Conservation (phyloP, 2,329 filamentous ascomycete genomes). For the Fusarium buharicum region DNA sequence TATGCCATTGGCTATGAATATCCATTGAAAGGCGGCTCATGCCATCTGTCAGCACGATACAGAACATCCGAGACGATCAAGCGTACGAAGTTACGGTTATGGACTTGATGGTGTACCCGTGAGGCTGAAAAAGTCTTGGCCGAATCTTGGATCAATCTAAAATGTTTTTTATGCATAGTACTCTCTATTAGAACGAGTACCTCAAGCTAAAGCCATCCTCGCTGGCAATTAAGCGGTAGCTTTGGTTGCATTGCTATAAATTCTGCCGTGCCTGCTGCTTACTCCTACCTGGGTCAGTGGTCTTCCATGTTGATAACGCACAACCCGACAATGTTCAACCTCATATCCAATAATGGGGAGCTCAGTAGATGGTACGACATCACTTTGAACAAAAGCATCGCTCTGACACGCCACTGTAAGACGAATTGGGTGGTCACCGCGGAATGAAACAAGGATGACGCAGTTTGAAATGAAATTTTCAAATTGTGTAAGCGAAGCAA, state of each 20-base stretch:
- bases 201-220: too few species aligned
- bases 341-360: too few species aligned
- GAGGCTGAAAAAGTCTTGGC: neutral
- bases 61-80: slow-evolving; percentile 11
- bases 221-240: neutral
- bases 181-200: neutral
- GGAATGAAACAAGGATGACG: slow-evolving; percentile 40
- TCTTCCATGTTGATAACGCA: slow-evolving; percentile 7
- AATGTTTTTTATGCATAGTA: neutral
- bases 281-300: too few species aligned
- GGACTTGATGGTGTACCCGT: neutral
- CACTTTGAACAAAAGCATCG: slow-evolving; percentile 7
- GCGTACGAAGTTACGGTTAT: neutral
- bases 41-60: slow-evolving; percentile 11
- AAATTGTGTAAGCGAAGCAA: slow-evolving; percentile 13
- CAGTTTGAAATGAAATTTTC: slow-evolving; percentile 5
- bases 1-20: slow-evolving; percentile 5
- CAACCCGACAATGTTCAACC: neutral
- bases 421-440: slow-evolving; percentile 7
- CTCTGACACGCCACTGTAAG: slow-evolving; percentile 35
- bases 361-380: neutral
- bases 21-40: slow-evolving; percentile 3
- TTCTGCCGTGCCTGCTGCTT: too few species aligned
- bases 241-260: neutral
- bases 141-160: neutral